A percentile compares a stretch with the other conserved stretches of the same genome.
phyloP scores from a whole-genome alignment of 106 monocot species.

The Dioscorea alata region DNA sequence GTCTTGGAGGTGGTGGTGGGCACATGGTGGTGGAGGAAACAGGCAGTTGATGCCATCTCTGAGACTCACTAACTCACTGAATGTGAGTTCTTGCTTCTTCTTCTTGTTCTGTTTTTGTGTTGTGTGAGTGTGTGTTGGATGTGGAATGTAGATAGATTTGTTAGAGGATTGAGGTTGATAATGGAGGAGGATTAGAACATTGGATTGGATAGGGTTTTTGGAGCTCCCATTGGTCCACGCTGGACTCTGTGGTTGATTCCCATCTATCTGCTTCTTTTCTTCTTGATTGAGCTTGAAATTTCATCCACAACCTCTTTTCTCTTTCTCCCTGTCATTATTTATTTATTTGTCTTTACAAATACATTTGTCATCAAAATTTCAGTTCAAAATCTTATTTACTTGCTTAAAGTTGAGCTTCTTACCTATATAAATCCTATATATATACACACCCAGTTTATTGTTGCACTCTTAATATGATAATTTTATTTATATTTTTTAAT shows the following conservation, averaged over 20 bases:
- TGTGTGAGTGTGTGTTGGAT: slow-evolving; percentile 9
- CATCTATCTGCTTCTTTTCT: too few species aligned
- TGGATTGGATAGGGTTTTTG: slow-evolving; percentile 61
- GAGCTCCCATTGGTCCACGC: slow-evolving; percentile 51
- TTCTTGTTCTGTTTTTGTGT: background rate
- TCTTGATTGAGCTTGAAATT: too few species aligned
- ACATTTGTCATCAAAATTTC: too few species aligned
- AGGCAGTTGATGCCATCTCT: slow-evolving; percentile 77
- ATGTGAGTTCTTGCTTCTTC: background rate
- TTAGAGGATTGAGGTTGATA: background rate
- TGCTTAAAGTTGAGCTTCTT: too few species aligned
- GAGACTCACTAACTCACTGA: background rate
- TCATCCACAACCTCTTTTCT: too few species aligned
- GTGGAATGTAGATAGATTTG: slow-evolving; percentile 7
- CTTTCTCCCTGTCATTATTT: too few species aligned
- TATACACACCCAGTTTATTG: too few species aligned
- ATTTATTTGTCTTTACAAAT: too few species aligned
- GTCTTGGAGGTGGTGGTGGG: slow-evolving; percentile 40
- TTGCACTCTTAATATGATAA: too few species aligned
- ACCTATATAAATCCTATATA: too few species aligned
- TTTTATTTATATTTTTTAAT: too few species aligned
- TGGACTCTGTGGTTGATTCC: background rate
- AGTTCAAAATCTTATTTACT: too few species aligned
- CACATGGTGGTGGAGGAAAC: slow-evolving; percentile 74
- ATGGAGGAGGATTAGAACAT: slow-evolving; percentile 18